Conservation (phyloP, 805 yeast species). For the Dipodascus albidus region DNA sequence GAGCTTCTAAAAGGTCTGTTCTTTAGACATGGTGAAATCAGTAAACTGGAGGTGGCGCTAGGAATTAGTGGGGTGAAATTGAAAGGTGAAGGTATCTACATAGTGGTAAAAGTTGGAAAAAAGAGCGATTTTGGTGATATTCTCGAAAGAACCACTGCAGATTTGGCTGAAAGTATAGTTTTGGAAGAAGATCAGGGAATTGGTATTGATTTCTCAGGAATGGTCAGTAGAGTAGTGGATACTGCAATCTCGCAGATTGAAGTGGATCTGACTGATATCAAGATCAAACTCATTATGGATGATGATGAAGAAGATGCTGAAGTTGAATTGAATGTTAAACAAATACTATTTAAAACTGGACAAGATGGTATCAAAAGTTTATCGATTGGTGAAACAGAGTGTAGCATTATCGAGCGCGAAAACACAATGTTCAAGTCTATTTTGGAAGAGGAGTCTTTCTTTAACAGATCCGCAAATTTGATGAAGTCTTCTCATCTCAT, state of each 20-base stretch:
- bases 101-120: slow-evolving; percentile 33
- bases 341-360: not conserved
- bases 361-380: slow-evolving; percentile 1
- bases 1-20: slow-evolving; percentile 44
- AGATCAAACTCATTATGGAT: not conserved
- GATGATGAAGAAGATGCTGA: not conserved
- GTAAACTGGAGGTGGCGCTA: slow-evolving; percentile 43
- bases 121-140: slow-evolving; percentile 29
- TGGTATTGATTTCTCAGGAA: slow-evolving; percentile 15
- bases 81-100: slow-evolving; percentile 42
- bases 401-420: slow-evolving; percentile 10
- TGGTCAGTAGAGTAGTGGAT: slow-evolving; percentile 28
- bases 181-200: slow-evolving; percentile 11
- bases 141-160: slow-evolving; percentile 62
- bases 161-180: slow-evolving; percentile 51
- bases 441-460: not conserved
- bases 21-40: slow-evolving; percentile 50
- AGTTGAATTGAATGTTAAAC: not conserved
- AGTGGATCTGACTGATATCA: slow-evolving; percentile 3
- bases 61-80: slow-evolving; percentile 60
- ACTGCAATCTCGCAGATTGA: slow-evolving; percentile 24
- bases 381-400: slow-evolving; percentile 2
- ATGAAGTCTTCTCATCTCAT: not conserved
- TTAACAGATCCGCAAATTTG: not conserved
- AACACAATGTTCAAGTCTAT: slow-evolving; percentile 20